phyloP scores from a whole-genome alignment of 2,329 filamentous ascomycete genomes.

The Teratosphaeria viscida region DNA sequence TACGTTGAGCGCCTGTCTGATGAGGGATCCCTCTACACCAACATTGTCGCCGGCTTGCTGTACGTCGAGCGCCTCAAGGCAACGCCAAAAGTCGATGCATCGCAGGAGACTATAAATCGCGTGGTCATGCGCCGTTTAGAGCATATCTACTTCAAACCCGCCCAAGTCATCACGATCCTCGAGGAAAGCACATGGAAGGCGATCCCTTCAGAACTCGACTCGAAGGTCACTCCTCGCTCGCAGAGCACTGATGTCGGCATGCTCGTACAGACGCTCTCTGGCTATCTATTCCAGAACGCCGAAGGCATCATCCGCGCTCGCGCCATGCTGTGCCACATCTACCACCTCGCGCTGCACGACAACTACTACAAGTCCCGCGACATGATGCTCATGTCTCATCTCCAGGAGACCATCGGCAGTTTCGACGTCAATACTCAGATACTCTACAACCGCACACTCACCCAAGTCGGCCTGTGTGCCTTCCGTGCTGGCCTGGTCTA shows the following conservation, averaged over 20 bases:
- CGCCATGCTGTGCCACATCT: constrained; percentile 97
- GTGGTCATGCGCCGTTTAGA: constrained; percentile 89
- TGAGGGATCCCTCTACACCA: constrained; percentile 81
- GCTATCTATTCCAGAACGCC: constrained; percentile 87
- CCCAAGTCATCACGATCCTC: constrained; percentile 83
- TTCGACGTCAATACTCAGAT: constrained; percentile 98
- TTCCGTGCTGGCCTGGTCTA: constrained; percentile 96
- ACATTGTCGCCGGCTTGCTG: constrained; percentile 76
- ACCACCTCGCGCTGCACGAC: constrained; percentile 94
- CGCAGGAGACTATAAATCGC: constrained; percentile 83
- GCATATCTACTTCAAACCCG: constrained; percentile 98
- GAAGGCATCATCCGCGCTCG: constrained; percentile 93
- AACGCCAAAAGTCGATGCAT: constrained; percentile 57
- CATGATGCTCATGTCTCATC: constrained; percentile 99
- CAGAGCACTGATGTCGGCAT: constrained; percentile 57
- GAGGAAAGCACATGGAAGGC: constrained; percentile 91
- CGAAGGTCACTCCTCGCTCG: constrained; percentile 65
- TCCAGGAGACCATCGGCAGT: constrained; percentile 92
- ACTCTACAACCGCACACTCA: constrained; percentile 93
- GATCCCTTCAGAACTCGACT: constrained; percentile 60
- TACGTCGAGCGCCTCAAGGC: constrained; percentile 78
- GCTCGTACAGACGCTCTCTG: constrained; percentile 80
- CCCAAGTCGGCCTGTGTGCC: constrained; percentile 94
- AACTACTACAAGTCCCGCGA: constrained; percentile 96
- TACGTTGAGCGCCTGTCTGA: constrained; percentile 94